Evolutionary conservation across 2,329 filamentous ascomycete species (phyloP).

Genomic region (Apiospora phragmitis): DNA sequence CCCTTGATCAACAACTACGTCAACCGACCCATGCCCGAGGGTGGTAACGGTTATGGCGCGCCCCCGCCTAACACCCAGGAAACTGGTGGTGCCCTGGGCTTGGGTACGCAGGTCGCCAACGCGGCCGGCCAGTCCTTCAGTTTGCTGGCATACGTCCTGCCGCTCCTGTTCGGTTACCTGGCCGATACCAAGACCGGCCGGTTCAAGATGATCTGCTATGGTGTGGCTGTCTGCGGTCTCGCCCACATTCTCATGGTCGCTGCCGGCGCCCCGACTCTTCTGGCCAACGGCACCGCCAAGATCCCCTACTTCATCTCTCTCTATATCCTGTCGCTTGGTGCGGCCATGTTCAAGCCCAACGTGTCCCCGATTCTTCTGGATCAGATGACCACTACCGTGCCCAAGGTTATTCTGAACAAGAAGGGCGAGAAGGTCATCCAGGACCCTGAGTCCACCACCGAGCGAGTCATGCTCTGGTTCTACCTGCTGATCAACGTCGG

Average conservation of each 20-base stretch:
- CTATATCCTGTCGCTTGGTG: conserved; percentile 57
- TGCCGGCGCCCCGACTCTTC: conserved; percentile 50
- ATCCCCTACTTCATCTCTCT: conserved; percentile 56
- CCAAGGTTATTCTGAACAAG: conserved; percentile 49
- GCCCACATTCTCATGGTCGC: conserved; percentile 69
- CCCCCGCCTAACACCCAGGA: conserved; percentile 39
- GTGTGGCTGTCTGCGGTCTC: conserved; percentile 65
- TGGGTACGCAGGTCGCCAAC: conserved; percentile 55
- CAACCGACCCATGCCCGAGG: conserved; percentile 56
- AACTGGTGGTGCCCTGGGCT: conserved; percentile 59
- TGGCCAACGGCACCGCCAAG: conserved; percentile 46
- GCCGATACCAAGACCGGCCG: conserved; percentile 71
- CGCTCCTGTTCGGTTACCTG: conserved; percentile 55
- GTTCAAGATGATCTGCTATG: conserved; percentile 70
- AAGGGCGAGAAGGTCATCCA: conserved; percentile 66
- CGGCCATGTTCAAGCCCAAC: conserved; percentile 69
- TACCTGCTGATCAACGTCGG: conserved; percentile 58
- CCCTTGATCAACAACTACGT: conserved; percentile 61
- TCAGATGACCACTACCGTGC: conserved; percentile 59
- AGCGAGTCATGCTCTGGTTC: conserved; percentile 68
- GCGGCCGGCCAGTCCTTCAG: conserved; percentile 55
- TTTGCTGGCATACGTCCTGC: conserved; percentile 58
- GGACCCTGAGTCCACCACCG: conserved; percentile 65
- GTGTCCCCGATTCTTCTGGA: conserved; percentile 69
- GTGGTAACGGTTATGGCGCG: conserved; percentile 47